phyloP scores from a whole-genome alignment of 768 basidiomycete genomes.

The Leucogyrophana mollusca region DNA sequence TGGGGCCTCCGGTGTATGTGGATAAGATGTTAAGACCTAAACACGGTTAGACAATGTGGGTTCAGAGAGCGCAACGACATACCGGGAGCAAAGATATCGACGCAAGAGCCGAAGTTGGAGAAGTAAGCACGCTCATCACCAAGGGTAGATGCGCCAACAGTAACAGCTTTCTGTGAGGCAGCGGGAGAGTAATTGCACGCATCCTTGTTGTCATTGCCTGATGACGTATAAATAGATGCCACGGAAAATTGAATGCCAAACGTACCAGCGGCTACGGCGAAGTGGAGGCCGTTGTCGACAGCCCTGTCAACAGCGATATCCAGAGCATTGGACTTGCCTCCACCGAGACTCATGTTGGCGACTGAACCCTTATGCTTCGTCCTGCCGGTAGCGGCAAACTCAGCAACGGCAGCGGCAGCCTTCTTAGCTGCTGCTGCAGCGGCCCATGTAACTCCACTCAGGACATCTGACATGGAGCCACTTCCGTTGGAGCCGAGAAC shows the following conservation, averaged over 20 bases:
- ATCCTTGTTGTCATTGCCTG: slow-evolving; percentile 81
- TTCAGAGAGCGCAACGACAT: too few species aligned
- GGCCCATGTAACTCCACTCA: slow-evolving; percentile 86
- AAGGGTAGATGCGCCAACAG: slow-evolving; percentile 89
- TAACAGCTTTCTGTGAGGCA: slow-evolving; percentile 83
- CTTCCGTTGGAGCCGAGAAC: slow-evolving; percentile 93
- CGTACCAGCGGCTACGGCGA: slow-evolving; percentile 92
- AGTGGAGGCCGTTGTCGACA: slow-evolving; percentile 83
- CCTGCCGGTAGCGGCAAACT: slow-evolving; percentile 70
- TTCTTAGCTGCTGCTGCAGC: slow-evolving; percentile 50
- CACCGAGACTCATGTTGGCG: slow-evolving; percentile 97
- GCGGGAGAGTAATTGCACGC: slow-evolving; percentile 95
- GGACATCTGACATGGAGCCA: slow-evolving; percentile 93
- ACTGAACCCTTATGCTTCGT: slow-evolving; percentile 91
- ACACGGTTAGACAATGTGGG: too few species aligned
- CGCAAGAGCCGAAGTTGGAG: slow-evolving; percentile 89
- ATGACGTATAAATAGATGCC: background rate
- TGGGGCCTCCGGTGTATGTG: slow-evolving; percentile 69
- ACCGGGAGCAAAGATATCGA: slow-evolving; percentile 91
- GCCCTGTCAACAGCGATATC: slow-evolving; percentile 86
- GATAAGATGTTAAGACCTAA: slow-evolving; percentile 85
- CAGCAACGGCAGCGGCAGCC: slow-evolving; percentile 58
- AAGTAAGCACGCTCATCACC: slow-evolving; percentile 84
- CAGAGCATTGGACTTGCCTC: slow-evolving; percentile 84
- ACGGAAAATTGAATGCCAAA: background rate